phyloP scores from a whole-genome alignment of 352 stramenopile genomes.

The Thraustotheca clavata region DNA sequence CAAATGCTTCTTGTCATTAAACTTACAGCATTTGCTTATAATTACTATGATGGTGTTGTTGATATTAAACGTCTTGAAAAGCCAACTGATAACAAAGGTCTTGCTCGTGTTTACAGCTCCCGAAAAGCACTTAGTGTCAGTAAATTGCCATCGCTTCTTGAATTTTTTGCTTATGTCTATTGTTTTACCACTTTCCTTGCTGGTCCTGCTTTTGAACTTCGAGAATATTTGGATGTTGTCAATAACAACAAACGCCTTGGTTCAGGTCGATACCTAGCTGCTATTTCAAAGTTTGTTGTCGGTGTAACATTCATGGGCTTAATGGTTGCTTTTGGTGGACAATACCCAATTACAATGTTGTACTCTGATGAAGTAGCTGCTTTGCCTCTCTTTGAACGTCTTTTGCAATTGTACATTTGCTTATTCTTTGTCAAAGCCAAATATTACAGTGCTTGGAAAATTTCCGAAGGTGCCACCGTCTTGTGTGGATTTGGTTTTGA shows the following conservation, averaged over 20 bases:
- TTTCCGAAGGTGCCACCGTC: constrained; percentile 74
- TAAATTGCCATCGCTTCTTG: constrained; percentile 83
- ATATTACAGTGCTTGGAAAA: constrained; percentile 97
- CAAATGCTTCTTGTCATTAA: constrained; percentile 96
- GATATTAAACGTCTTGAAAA: constrained; percentile 34
- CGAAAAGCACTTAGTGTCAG: constrained; percentile 62
- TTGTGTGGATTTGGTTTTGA: constrained; percentile 90
- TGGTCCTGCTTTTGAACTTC: constrained; percentile 93
- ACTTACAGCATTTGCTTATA: constrained; percentile 96
- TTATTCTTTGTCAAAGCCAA: constrained; percentile 89
- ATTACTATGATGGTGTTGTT: constrained; percentile 91
- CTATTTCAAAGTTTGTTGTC: constrained; percentile 74
- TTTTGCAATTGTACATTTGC: constrained; percentile 81
- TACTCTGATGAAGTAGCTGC: constrained; percentile 35
- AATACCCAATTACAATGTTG: constrained; percentile 45
- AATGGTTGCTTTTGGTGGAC: constrained; percentile 37
- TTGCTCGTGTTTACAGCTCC: constrained; percentile 4
- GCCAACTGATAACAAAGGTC: constrained; percentile 22
- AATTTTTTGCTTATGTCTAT: constrained; percentile 96
- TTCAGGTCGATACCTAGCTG: constrained; percentile 40
- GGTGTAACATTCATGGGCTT: constrained; percentile 52
- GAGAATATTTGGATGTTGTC: constrained; percentile 83
- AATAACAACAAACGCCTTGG: constrained; percentile 48
- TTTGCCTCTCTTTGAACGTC: constrained; percentile 49
- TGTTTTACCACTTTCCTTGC: constrained; percentile 94